Evolutionary conservation across 176 grass and related monocot species (phyloP).

Genomic region (Miscanthus lutarioriparius): DNA sequence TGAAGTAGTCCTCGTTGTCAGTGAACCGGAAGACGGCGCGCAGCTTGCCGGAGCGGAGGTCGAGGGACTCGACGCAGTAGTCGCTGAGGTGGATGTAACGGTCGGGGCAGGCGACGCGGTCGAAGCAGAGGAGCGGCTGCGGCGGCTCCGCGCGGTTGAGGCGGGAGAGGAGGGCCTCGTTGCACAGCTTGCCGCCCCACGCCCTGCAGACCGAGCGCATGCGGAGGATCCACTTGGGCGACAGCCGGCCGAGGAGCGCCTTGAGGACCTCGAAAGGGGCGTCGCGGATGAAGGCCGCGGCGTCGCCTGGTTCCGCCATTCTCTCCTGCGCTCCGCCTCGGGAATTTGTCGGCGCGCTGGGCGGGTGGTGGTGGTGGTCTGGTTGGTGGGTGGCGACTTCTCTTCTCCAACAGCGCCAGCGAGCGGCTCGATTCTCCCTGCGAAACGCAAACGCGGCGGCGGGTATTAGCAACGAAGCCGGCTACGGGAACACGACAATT

Average conservation of each 20-base stretch:
- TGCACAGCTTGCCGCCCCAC: not conserved
- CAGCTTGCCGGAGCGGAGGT: not conserved
- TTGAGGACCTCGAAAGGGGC: not conserved
- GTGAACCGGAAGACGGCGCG: constrained; percentile 6
- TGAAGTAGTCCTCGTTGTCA: not conserved
- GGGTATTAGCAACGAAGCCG: not conserved
- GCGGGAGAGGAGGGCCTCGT: not conserved
- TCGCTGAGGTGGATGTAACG: not conserved
- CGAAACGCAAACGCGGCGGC: not conserved
- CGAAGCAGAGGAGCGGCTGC: constrained; percentile 24
- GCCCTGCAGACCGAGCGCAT: constrained; percentile 7
- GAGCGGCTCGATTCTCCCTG: not conserved
- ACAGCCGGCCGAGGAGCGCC: not conserved
- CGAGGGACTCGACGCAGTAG: constrained; percentile 27
- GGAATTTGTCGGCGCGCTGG: too few species aligned
- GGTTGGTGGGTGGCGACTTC: not conserved
- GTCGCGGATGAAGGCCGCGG: not conserved
- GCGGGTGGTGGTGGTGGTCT: not conserved
- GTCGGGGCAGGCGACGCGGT: not conserved
- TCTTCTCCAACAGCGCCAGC: not conserved
- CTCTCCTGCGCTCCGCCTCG: not conserved
- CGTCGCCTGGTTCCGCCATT: not conserved
- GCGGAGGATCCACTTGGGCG: not conserved
- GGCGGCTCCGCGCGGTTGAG: not conserved
- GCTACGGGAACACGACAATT: not conserved